Evolutionary conservation across 2,329 filamentous ascomycete species (phyloP), one percentile per base, ranked within the genome.

Genomic region (Diaporthe helianthi): DNA sequence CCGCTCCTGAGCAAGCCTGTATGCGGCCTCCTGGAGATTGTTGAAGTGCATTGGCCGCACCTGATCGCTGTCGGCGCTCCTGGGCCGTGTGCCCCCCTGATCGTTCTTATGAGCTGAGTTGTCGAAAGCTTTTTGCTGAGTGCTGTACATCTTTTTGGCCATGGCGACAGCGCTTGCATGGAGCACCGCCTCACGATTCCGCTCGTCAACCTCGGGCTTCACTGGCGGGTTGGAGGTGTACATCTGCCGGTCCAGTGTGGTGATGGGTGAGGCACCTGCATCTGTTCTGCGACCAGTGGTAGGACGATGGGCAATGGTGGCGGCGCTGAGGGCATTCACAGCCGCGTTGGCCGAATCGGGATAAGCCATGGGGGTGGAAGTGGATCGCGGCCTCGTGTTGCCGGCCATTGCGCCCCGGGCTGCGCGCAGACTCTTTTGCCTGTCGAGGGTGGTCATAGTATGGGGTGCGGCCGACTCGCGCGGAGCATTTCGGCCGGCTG

Each of bases 111-210:
- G 82, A 71, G 84, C 82, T 8, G 82, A 80, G 71, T 84, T 82
- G 8, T 89, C 86, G 1, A 86, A 83, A 71, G 85, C 85, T 71
- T 86, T 87, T 71, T 93, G 88, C 73, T 93, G 90, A 41, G 88
- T 83, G 13, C 84, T 87, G 76, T 94, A 97, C 89, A 97, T 95
- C 74, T 91, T 89, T 79, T 91, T 92, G 8, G 94, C 94, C 93
- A 98, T 97, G 13, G 92, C 93, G 3, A 97, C 83, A 2, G 94
- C 93, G 24, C 93, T 95, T 36, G 93, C 93, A 72, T 91, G 91
- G 3, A 97, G 83, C 5, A 90, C 89, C 73, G 93, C 91, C 53
- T 90, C 87, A 69, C 87, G 88, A 71, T 87, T 89, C 78, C 90
- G 87, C 75, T 97, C 93, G 49, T 96, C 90, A 0, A 89, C 81